phyloP scores from a whole-genome alignment of 139 green algal genomes.

The Tetraselmis chui region DNA sequence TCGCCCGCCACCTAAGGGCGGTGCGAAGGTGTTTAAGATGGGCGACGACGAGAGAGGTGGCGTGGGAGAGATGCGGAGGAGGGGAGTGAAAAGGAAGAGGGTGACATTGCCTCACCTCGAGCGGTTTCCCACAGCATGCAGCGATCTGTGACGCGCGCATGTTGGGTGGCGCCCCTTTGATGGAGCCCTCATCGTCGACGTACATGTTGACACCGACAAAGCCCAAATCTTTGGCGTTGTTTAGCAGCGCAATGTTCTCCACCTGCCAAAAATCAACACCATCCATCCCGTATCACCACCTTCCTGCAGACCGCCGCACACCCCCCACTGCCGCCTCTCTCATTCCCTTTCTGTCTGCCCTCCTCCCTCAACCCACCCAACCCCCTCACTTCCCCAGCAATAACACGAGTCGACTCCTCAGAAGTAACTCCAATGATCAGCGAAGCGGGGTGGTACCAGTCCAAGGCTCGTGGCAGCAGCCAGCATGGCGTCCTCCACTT shows the following conservation, averaged over 20 bases:
- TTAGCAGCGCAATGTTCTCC: conserved; percentile 69
- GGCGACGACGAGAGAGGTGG: no score
- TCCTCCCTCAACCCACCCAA: not conserved
- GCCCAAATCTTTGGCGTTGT: conserved; percentile 43
- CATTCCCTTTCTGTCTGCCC: not conserved
- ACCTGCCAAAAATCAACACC: conserved; percentile 37
- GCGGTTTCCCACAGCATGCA: conserved; percentile 46
- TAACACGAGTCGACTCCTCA: no score
- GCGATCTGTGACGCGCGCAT: conserved; percentile 61
- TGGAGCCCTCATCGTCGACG: conserved; percentile 63
- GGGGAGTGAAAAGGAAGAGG: not conserved
- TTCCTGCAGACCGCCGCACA: not conserved
- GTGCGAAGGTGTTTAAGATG: no score
- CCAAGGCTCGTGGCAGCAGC: conserved; percentile 28
- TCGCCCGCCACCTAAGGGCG: conserved; percentile 65
- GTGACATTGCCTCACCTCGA: conserved; percentile 43
- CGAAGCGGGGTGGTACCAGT: no score
- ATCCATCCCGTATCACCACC: not conserved
- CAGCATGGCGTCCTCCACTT: conserved; percentile 26
- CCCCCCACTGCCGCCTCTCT: not conserved
- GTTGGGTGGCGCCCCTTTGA: conserved; percentile 63
- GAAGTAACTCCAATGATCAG: no score
- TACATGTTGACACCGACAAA: conserved; percentile 78
- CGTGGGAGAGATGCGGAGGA: conserved; percentile 1
- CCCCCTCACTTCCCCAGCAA: not conserved